Evolutionary conservation across 164 flowering plant species (phyloP).

Genomic region (Aristolochia californica): DNA sequence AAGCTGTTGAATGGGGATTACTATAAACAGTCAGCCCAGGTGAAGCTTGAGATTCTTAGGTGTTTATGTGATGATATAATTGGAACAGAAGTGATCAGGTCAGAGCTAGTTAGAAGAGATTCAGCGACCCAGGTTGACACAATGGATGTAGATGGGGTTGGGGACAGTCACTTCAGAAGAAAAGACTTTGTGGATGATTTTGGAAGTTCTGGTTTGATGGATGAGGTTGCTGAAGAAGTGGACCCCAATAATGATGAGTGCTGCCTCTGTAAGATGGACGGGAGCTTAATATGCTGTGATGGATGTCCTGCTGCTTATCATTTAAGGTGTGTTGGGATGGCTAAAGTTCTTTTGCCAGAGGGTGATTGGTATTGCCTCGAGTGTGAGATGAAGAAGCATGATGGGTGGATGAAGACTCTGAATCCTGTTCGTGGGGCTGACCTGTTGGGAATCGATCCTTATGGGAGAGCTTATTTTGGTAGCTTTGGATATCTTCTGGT

Average conservation of each 20-base stretch:
- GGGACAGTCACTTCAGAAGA: slow-evolving; percentile 34
- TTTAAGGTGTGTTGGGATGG: slow-evolving; percentile 79
- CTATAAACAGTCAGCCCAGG: slow-evolving; percentile 41
- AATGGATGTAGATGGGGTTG: slow-evolving; percentile 33
- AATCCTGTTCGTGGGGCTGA: slow-evolving; percentile 71
- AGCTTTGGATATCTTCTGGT: slow-evolving; percentile 76
- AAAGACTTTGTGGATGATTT: slow-evolving; percentile 27
- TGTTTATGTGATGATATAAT: slow-evolving; percentile 81
- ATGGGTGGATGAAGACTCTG: slow-evolving; percentile 33
- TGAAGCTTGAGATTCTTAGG: slow-evolving; percentile 65
- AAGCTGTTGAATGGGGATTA: slow-evolving; percentile 53
- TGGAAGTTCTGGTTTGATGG: slow-evolving; percentile 31
- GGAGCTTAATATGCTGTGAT: slow-evolving; percentile 90
- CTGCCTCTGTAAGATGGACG: slow-evolving; percentile 96
- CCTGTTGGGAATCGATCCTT: slow-evolving; percentile 67
- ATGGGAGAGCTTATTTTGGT: slow-evolving; percentile 53
- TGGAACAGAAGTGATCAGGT: slow-evolving; percentile 57
- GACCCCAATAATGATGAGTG: slow-evolving; percentile 96
- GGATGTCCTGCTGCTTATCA: slow-evolving; percentile 99
- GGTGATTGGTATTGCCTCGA: slow-evolving; percentile 98
- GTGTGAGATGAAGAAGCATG: slow-evolving; percentile 45
- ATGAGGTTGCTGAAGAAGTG: slow-evolving; percentile 37
- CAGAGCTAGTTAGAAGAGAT: slow-evolving; percentile 61
- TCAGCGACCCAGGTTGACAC: slow-evolving; percentile 23
- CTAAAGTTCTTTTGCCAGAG: slow-evolving; percentile 64